Percentiles rank a stretch among this genome's conserved stretches.
Conservation (phyloP, 352 stramenopile genomes). For the Phytophthora chlamydospora region DNA sequence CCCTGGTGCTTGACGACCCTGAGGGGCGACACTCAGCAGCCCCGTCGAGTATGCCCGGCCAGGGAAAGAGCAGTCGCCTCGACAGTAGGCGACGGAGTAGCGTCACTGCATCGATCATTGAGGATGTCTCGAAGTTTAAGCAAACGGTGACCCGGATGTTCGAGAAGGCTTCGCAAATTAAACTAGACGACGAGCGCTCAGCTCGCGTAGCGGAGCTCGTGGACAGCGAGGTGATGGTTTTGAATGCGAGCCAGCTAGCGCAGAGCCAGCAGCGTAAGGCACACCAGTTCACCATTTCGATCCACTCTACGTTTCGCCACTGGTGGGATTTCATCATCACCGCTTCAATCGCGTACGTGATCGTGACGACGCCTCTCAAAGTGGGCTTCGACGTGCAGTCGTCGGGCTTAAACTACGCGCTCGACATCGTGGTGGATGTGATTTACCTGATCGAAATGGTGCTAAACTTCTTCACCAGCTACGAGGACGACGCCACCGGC, state of each 20-base stretch:
- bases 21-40: slow-evolving; percentile 13
- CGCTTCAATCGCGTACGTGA: slow-evolving; percentile 56
- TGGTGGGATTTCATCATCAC: slow-evolving; percentile 72
- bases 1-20: slow-evolving; percentile 10
- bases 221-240: slow-evolving; percentile 64
- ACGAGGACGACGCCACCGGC: slow-evolving; percentile 61
- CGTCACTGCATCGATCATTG: slow-evolving; percentile 33
- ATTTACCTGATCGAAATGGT: slow-evolving; percentile 64
- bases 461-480: slow-evolving; percentile 73
- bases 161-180: slow-evolving; percentile 41
- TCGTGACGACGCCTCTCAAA: slow-evolving; percentile 60
- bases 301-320: slow-evolving; percentile 62
- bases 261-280: slow-evolving; percentile 61
- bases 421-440: slow-evolving; percentile 59
- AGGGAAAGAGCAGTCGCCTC: slow-evolving; percentile 17
- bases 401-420: slow-evolving; percentile 34
- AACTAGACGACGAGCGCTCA: slow-evolving; percentile 42
- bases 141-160: slow-evolving; percentile 46
- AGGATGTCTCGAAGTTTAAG: slow-evolving; percentile 41
- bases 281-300: slow-evolving; percentile 59
- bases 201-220: slow-evolving; percentile 60
- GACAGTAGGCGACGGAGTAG: slow-evolving; percentile 34
- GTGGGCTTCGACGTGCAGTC: slow-evolving; percentile 55
- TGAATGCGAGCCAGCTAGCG: slow-evolving; percentile 63
- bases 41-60: slow-evolving; percentile 2